Conservation (phyloP, 2,329 filamentous ascomycete species). For the Xylaria sp. region DNA sequence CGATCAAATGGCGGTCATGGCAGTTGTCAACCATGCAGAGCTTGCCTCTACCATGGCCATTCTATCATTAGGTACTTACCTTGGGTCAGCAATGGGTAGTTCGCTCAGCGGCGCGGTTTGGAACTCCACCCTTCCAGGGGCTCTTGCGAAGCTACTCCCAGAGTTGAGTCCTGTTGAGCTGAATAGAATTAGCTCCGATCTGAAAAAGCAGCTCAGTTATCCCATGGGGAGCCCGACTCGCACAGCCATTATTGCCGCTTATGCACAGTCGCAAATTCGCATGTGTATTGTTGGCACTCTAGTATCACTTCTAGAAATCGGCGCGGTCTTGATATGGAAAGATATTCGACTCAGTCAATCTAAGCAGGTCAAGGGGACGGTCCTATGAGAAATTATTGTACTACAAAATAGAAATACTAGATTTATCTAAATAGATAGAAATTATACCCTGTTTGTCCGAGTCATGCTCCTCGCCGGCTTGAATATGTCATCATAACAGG, state of each 20-base stretch:
- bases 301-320: constrained; percentile 47
- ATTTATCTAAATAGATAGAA: background rate
- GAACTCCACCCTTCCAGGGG: constrained; percentile 51
- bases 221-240: constrained; percentile 48
- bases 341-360: constrained; percentile 48
- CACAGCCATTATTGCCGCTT: constrained; percentile 50
- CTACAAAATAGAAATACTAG: constrained; percentile 6
- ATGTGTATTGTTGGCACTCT: constrained; percentile 51
- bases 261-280: constrained; percentile 50
- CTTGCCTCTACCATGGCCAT: constrained; percentile 61
- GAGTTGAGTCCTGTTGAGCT: constrained; percentile 42
- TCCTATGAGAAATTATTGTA: constrained; percentile 40
- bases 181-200: constrained; percentile 46
- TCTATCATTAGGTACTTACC: constrained; percentile 51
- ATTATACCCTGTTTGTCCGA: background rate
- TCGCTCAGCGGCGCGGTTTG: constrained; percentile 59
- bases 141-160: constrained; percentile 45
- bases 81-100: constrained; percentile 54
- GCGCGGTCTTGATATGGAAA: constrained; percentile 48
- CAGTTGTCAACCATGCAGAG: constrained; percentile 63
- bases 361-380: constrained; percentile 50
- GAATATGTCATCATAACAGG: background rate
- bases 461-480: background rate
- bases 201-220: constrained; percentile 52
- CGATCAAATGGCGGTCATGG: constrained; percentile 68